Evolutionary conservation across 1,284 basidiomycete genomes (phyloP), one percentile per base, ranked within the genome.

Genomic region (Papiliotrema nemorosa): DNA sequence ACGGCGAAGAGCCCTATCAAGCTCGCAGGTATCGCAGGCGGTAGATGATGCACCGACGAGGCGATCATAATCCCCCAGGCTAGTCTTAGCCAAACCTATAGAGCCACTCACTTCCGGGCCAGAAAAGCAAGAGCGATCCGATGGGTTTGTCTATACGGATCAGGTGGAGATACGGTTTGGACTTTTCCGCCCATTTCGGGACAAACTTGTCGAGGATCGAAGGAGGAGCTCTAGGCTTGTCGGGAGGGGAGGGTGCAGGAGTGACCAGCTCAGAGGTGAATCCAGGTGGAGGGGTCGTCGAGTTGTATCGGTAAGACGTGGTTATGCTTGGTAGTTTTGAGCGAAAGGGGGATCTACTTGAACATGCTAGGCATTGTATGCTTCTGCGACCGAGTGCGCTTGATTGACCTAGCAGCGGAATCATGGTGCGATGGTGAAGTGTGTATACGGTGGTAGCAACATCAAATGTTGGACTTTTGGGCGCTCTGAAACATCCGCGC

Each of bases 51-150:
- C 12, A 86, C 84, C 57, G 90, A 90, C 2, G 88, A 84, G 0
- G 90, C 90, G 86, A 97, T 91, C 1, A 90, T 90, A 62, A 97
- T 93, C 9, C 89, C 89, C 90, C 92, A 97, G 12, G 91, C 93
- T 96, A 60, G 16, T 21, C 16, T 14, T 18, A 43, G 24, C 41
- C n/a, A 43, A 6, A 9, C 14, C 36, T 33, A 10, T 3, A 24
- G 39, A 43, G 45, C 13, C 38, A 29, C 14, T 43, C 37, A 92
- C 91, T 81, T 70, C 94, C 97, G 1, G 94, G 94, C 79, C 90
- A 93, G 71, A 86, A 96, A 12, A 98, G 79, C 5, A 98, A 77
- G 53, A 93, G 78, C 0, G 90, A 90, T 20, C 94, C 94, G 58
- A 94, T 97, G 12, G 96, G 94, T 69, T 97, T 97, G 78, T 97